Evolutionary conservation across 208 protist genomes (phyloP).

Genomic region (Leishmania tropica): DNA sequence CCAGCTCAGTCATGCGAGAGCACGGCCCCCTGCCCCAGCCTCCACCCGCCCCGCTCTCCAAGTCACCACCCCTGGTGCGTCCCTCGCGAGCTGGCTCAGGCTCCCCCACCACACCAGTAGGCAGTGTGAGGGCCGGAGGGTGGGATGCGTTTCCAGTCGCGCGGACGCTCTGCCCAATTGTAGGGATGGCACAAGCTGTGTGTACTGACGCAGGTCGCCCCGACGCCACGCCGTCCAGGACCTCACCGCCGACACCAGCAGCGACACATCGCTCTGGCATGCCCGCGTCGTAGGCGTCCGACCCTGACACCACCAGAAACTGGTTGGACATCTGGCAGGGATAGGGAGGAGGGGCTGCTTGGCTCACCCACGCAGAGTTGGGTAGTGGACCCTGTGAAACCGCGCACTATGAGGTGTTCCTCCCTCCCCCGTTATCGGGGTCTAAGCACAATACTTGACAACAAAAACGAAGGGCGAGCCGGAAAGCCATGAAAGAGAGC

Average conservation of each 20-base stretch:
- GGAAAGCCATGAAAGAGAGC: background rate
- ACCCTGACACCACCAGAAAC: too few species aligned
- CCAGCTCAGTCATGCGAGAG: too few species aligned
- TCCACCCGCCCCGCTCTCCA: too few species aligned
- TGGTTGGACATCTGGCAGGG: background rate
- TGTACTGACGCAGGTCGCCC: background rate
- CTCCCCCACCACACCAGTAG: background rate
- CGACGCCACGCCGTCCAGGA: background rate
- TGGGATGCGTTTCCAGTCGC: background rate
- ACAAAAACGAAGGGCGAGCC: background rate
- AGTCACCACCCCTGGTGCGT: background rate
- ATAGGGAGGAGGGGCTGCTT: background rate
- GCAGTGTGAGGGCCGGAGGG: background rate
- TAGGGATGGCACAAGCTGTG: background rate
- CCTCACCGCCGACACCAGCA: background rate
- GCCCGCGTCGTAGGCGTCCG: too few species aligned
- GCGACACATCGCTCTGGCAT: too few species aligned
- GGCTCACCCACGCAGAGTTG: background rate
- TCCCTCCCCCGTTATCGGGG: background rate
- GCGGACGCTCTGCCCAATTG: too few species aligned
- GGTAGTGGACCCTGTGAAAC: background rate
- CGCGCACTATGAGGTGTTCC: background rate
- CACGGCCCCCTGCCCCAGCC: too few species aligned
- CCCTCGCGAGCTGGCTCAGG: background rate
- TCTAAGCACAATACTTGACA: background rate